Base-by-base conservation (phyloP, 2,329 filamentous ascomycete genomes). In the Hymenoscyphus infarciens region DNA sequence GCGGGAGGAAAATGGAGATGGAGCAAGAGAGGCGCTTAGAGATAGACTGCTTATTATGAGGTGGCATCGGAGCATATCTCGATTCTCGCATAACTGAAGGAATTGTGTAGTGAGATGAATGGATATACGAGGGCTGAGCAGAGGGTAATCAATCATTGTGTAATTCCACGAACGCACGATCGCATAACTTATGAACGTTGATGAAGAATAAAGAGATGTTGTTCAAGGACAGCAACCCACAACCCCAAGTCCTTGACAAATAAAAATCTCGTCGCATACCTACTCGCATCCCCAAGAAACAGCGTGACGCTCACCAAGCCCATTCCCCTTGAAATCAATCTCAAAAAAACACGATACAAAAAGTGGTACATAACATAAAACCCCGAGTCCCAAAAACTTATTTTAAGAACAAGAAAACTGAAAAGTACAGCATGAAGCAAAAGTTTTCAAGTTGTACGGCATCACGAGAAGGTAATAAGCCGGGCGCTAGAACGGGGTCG, bases 381-480 rank as follows among this genome's bases (percentile, higher is more conserved):
- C 19, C 45, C 25, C 10, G 25, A 22, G 4, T n/a, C 16, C 16
- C 6, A 45, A 52, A 52, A 5, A 13, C n/a, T 19, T 52, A 19
- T 19, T 49, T 22, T 49, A 19, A 35, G 33, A 35, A 35, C 8
- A 15, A 38, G n/a, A 35, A 35, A 35, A 11, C 13, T 11, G 13
- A 35, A 35, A 35, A 22, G 45, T 52, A 52, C 45, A 52, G 19
- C 45, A 52, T 25, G 19, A 52, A 52, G 45, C 8, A 52, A 52
- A 22, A 22, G 8, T 25, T 10, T 52, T 22, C 19, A 52, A 13
- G 45, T 52, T 13, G 10, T 22, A 52, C 45, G 45, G 45, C 45
- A 52, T 52, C 45, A 52, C 45, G 45, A 52, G 45, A 52, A 52
- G 25, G 45, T 22, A 25, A 11, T 13, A 52, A 52, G 45, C 45